A percentile compares a stretch with the other conserved stretches of the same genome.
These are phyloP conservation scores for Plasmodium cynomolgi DNA, from an alignment of 169 alveolate species.

Conservation along the genomic window DNA sequence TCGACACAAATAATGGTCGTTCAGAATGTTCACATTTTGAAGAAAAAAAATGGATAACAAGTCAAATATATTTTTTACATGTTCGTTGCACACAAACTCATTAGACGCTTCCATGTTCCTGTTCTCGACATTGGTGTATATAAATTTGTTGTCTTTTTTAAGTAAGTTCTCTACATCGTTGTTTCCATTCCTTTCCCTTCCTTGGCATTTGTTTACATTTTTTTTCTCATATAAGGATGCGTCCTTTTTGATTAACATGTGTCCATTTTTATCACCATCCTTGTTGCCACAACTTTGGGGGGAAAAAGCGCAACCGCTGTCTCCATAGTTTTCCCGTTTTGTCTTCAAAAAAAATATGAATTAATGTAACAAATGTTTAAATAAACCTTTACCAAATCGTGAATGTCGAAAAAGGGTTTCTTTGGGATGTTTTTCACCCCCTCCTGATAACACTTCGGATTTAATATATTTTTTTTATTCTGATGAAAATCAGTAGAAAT, in stretches of 20 bases:
- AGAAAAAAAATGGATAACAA: constrained; percentile 55
- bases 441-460: constrained; percentile 28
- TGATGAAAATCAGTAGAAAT: constrained; percentile 29
- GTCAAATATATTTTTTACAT: constrained; percentile 63
- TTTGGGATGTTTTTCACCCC: not conserved
- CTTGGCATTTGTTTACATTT: not conserved
- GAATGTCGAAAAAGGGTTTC: constrained; percentile 70
- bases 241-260: not conserved
- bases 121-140: constrained; percentile 15
- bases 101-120: not conserved
- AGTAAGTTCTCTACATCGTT: not conserved
- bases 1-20: constrained; percentile 69
- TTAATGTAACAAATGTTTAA: constrained; percentile 64
- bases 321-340: constrained; percentile 10
- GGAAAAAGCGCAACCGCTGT: not conserved
- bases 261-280: not conserved
- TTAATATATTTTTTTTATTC: constrained; percentile 64
- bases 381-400: constrained; percentile 66
- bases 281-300: not conserved
- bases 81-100: constrained; percentile 39
- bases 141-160: constrained; percentile 2
- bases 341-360: constrained; percentile 60
- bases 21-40: constrained; percentile 54
- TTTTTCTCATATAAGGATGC: not conserved
- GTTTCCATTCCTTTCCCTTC: not conserved